A percentile compares a stretch with the other conserved stretches of the same genome.
phyloP scores from a whole-genome alignment of 345 rosid species.

The Carallia brachiata region DNA sequence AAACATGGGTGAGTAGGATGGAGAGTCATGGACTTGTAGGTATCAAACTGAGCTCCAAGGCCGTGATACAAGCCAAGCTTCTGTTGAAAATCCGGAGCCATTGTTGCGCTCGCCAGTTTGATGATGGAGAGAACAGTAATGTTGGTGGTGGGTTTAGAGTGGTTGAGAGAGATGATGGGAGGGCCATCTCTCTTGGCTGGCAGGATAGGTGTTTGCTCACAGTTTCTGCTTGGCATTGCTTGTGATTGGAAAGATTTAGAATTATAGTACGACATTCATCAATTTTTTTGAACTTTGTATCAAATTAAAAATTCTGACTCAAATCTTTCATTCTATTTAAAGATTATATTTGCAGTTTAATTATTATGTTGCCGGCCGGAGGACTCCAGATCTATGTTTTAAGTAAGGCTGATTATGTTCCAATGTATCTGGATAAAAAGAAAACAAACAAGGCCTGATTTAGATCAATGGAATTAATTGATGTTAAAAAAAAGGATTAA shows the following conservation, averaged over 20 bases:
- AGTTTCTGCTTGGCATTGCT: slow-evolving; percentile 64
- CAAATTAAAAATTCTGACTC: slow-evolving; percentile 4
- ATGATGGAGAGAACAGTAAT: slow-evolving; percentile 38
- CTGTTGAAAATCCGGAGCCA: slow-evolving; percentile 53
- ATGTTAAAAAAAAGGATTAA: too few relatives aligned
- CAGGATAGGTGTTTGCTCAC: slow-evolving; percentile 58
- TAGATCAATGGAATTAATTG: too few relatives aligned
- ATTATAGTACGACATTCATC: background rate
- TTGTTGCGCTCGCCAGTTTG: slow-evolving; percentile 41
- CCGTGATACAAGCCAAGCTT: slow-evolving; percentile 64
- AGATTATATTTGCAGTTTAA: background rate
- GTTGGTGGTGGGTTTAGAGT: slow-evolving; percentile 55
- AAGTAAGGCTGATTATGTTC: too few relatives aligned
- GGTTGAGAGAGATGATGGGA: slow-evolving; percentile 54
- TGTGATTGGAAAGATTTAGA: slow-evolving; percentile 11
- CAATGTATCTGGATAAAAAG: too few relatives aligned
- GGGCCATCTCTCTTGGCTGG: slow-evolving; percentile 56
- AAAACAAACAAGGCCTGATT: too few relatives aligned
- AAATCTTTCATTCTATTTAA: background rate
- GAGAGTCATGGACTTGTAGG: slow-evolving; percentile 55
- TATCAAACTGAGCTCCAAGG: slow-evolving; percentile 49
- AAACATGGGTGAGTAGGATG: slow-evolving; percentile 62
- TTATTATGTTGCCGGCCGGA: background rate
- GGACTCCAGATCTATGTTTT: too few relatives aligned
- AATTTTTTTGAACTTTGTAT: slow-evolving; percentile 12